phyloP scores from a whole-genome alignment of 1,139 yeast genomes.

The Sugiyamaella neomexicana region DNA sequence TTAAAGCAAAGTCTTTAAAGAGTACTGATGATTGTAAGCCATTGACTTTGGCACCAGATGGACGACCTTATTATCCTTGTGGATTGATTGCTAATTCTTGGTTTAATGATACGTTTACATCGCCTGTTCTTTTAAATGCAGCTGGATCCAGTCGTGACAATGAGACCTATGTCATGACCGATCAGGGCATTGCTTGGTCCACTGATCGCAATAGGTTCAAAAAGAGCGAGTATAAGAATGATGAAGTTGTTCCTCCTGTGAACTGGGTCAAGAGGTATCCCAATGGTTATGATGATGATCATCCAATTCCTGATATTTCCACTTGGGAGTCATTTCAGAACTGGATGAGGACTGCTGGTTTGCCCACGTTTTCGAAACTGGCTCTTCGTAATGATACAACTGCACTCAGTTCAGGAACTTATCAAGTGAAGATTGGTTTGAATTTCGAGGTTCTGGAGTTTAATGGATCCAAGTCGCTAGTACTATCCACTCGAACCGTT shows the following conservation, averaged over 20 bases:
- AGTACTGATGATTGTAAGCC: conserved; percentile 83
- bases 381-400: conserved; percentile 76
- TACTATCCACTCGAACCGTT: conserved; percentile 78
- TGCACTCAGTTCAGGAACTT: conserved; percentile 61
- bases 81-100: conserved; percentile 92
- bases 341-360: conserved; percentile 96
- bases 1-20: conserved; percentile 55
- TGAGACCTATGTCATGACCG: conserved; percentile 60
- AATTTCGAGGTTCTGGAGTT: conserved; percentile 87
- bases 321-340: conserved; percentile 85
- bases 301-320: conserved; percentile 74
- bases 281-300: conserved; percentile 82
- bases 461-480: conserved; percentile 78
- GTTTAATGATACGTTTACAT: conserved; percentile 79
- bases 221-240: conserved; percentile 68
- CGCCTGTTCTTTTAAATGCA: conserved; percentile 51
- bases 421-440: conserved; percentile 69
- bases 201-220: conserved; percentile 76
- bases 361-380: conserved; percentile 81
- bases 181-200: conserved; percentile 81
- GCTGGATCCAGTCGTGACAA: conserved; percentile 40
- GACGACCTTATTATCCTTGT: conserved; percentile 75
- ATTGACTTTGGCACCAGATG: conserved; percentile 54
- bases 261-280: conserved; percentile 86
- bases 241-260: conserved; percentile 91